phyloP scores from a whole-genome alignment of 2,329 filamentous ascomycete genomes.

The Trichoderma atroviride region DNA sequence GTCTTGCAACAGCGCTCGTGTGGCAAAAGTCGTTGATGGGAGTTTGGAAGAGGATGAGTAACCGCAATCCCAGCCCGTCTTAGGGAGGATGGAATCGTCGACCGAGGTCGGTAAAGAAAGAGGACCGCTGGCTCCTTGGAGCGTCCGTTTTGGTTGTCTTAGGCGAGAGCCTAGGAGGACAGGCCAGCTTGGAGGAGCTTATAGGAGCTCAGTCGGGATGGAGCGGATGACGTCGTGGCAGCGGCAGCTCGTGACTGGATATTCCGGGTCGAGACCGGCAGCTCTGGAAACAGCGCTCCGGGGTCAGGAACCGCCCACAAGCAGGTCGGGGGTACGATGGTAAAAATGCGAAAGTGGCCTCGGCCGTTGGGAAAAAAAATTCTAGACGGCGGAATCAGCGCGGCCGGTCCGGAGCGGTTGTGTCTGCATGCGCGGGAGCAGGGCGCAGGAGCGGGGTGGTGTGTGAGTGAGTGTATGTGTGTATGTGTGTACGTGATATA shows the following conservation, averaged over 20 bases:
- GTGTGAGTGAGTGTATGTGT: not conserved
- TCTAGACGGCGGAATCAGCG: conserved; percentile 24
- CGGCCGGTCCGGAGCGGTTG: conserved; percentile 18
- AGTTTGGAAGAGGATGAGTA: not conserved
- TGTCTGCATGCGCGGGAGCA: conserved; percentile 22
- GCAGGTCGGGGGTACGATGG: conserved; percentile 28
- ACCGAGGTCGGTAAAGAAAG: conserved; percentile 55
- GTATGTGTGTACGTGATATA: not conserved
- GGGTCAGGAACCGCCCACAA: conserved; percentile 1
- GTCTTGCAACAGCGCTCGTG: not conserved
- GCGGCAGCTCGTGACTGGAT: conserved; percentile 25
- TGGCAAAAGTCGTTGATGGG: conserved; percentile 7
- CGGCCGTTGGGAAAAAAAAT: conserved; percentile 9
- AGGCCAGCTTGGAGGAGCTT: conserved; percentile 32
- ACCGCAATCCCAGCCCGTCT: conserved; percentile 31
- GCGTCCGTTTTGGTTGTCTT: conserved; percentile 54
- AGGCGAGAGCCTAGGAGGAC: conserved; percentile 35
- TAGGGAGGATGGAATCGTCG: conserved; percentile 59
- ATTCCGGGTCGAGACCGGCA: conserved; percentile 28
- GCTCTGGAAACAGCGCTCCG: conserved; percentile 26
- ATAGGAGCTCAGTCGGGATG: conserved; percentile 25
- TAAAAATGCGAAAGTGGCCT: conserved; percentile 25
- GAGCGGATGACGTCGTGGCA: conserved; percentile 31
- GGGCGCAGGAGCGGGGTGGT: conserved; percentile 22
- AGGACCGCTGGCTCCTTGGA: conserved; percentile 49